phyloP scores from a whole-genome alignment of 352 stramenopile species.

The Globisporangium solare region DNA sequence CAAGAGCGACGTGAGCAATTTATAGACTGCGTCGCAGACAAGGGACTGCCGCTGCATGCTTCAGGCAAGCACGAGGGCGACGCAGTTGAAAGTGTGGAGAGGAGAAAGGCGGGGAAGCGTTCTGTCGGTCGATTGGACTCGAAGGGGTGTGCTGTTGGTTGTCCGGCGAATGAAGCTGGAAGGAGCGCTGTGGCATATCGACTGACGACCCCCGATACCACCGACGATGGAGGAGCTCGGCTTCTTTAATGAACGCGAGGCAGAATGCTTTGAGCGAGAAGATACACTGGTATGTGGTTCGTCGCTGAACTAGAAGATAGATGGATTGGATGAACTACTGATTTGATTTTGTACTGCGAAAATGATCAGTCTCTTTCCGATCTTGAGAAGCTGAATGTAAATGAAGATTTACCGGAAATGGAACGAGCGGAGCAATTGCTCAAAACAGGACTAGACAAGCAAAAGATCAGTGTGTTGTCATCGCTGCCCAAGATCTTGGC shows the following conservation, averaged over 20 bases:
- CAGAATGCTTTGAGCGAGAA: constrained; percentile 81
- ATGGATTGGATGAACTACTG: background rate
- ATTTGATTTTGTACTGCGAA: background rate
- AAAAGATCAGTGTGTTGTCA: constrained; percentile 73
- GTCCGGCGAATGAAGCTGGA: constrained; percentile 37
- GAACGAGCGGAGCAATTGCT: constrained; percentile 73
- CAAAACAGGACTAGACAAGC: constrained; percentile 69
- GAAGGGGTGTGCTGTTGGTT: constrained; percentile 3
- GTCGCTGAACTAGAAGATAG: background rate
- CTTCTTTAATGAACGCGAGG: constrained; percentile 82
- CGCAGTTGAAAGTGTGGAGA: background rate
- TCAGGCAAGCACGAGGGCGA: background rate
- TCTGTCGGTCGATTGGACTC: constrained; percentile 2
- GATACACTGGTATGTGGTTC: constrained; percentile 56
- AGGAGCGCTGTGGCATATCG: constrained; percentile 10
- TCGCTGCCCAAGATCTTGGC: constrained; percentile 69
- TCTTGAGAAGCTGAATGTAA: constrained; percentile 81
- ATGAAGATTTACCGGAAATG: constrained; percentile 82
- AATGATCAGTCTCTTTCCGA: constrained; percentile 65
- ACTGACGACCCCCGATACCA: constrained; percentile 8
- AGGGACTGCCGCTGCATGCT: background rate
- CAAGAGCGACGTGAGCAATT: background rate
- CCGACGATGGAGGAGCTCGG: constrained; percentile 66
- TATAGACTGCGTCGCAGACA: constrained; percentile 5
- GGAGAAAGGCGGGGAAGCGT: constrained; percentile 6